These are phyloP conservation scores for Solanum dulcamara DNA, from an alignment of 257 asterid genomes.

Conservation along the genomic window DNA sequence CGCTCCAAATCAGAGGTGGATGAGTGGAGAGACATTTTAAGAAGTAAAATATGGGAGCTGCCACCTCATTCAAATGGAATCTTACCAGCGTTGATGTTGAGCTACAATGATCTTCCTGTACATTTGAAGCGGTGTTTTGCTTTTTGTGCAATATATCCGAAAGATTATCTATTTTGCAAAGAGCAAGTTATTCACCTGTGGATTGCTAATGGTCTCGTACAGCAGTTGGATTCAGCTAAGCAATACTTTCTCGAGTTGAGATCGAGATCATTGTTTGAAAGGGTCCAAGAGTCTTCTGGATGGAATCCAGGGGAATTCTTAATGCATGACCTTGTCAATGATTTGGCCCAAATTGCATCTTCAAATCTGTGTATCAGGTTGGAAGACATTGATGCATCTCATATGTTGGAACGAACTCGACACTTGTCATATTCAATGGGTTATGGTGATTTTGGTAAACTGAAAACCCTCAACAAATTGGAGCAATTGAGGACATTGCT, in stretches of 20 bases:
- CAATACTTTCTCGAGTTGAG: not conserved
- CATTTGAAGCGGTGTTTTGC: not conserved
- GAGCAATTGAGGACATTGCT: not conserved
- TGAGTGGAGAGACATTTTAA: too few relatives aligned
- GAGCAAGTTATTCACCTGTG: not conserved
- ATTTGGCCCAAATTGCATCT: not conserved
- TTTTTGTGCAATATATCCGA: constrained; percentile 4
- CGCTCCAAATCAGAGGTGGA: too few relatives aligned
- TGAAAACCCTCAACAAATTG: not conserved
- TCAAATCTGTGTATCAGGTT: not conserved
- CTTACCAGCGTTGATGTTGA: not conserved
- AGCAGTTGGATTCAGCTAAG: not conserved
- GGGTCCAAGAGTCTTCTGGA: not conserved
- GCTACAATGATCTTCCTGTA: not conserved
- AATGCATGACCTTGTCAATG: constrained; percentile 6
- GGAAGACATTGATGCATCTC: not conserved
- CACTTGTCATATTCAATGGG: not conserved
- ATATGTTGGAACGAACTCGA: not conserved
- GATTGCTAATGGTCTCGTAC: constrained; percentile 2
- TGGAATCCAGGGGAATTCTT: not conserved
- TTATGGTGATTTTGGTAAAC: not conserved
- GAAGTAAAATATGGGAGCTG: not conserved
- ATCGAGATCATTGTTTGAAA: not conserved
- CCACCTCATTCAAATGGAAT: not conserved
- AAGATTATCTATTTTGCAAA: not conserved